A percentile compares a stretch with the other conserved stretches of the same genome.
Evolutionary conservation across 2,329 filamentous ascomycete genomes (phyloP).

Genomic region (Penicillium sp.): DNA sequence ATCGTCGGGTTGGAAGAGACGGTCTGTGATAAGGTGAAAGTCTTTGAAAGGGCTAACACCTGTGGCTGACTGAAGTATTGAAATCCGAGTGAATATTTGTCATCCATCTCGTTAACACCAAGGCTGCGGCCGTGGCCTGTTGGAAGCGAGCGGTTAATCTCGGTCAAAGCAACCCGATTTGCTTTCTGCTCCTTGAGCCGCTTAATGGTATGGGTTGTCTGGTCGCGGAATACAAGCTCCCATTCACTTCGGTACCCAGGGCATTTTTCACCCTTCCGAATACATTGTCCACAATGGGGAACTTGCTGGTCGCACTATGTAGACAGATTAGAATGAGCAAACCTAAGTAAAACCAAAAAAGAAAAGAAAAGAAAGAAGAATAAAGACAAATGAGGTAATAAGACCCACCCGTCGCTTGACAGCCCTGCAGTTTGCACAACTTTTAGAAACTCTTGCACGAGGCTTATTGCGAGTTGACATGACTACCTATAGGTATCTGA

Average conservation of each 20-base stretch:
- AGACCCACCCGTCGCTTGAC: constrained; percentile 18
- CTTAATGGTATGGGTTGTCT: constrained; percentile 27
- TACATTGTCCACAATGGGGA: constrained; percentile 33
- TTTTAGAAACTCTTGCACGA: not conserved
- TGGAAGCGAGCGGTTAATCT: not conserved
- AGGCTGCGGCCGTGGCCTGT: not conserved
- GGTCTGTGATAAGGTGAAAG: not conserved
- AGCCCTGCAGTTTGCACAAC: not conserved
- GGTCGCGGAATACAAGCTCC: constrained; percentile 36
- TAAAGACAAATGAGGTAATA: too few relatives aligned
- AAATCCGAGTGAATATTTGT: constrained; percentile 27
- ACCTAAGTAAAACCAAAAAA: not conserved
- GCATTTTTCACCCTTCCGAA: constrained; percentile 28
- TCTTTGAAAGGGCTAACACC: not conserved
- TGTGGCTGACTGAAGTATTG: not conserved
- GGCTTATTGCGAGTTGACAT: not conserved
- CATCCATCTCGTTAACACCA: constrained; percentile 22
- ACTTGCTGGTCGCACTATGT: constrained; percentile 28
- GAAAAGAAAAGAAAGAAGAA: not conserved
- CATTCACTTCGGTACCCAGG: constrained; percentile 39
- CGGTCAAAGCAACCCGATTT: not conserved
- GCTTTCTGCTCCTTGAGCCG: constrained; percentile 14
- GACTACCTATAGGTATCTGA: not conserved
- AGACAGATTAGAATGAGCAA: not conserved
- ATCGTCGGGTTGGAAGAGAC: not conserved